These are phyloP conservation scores for Lepidium sativum DNA, from an alignment of 345 rosid genomes.

Conservation along the genomic window DNA sequence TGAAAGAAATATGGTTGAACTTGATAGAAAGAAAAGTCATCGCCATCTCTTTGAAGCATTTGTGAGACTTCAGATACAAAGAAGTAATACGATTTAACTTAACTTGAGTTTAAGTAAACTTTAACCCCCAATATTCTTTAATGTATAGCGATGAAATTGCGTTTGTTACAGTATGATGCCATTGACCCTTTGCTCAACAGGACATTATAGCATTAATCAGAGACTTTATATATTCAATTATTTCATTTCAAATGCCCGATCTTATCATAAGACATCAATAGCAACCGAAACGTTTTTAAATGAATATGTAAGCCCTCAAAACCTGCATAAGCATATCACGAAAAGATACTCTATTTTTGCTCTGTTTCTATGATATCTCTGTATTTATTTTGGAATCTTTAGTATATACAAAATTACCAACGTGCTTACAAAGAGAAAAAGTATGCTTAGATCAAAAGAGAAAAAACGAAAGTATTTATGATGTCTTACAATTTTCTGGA, in stretches of 20 bases:
- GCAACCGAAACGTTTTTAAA: background rate
- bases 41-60: too few relatives aligned
- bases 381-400: background rate
- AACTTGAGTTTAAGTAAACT: too few relatives aligned
- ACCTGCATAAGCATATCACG: background rate
- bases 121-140: too few relatives aligned
- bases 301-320: background rate
- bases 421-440: background rate
- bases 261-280: background rate
- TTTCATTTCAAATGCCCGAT: background rate
- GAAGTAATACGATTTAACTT: too few relatives aligned
- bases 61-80: too few relatives aligned
- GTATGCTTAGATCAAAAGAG: background rate
- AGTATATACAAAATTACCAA: constrained; percentile 1
- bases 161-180: background rate
- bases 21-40: too few relatives aligned
- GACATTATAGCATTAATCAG: constrained; percentile 1
- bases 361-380: constrained; percentile 15
- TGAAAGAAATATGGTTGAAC: too few relatives aligned
- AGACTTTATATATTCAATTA: background rate
- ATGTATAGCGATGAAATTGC: background rate
- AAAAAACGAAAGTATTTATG: background rate
- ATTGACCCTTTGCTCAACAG: background rate
- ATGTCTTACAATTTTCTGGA: constrained; percentile 3
- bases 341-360: background rate